Percentiles rank a stretch among this genome's conserved stretches.
These are phyloP conservation scores for Claviceps paspali DNA, from an alignment of 2,329 filamentous ascomycete genomes.

Conservation along the genomic window DNA sequence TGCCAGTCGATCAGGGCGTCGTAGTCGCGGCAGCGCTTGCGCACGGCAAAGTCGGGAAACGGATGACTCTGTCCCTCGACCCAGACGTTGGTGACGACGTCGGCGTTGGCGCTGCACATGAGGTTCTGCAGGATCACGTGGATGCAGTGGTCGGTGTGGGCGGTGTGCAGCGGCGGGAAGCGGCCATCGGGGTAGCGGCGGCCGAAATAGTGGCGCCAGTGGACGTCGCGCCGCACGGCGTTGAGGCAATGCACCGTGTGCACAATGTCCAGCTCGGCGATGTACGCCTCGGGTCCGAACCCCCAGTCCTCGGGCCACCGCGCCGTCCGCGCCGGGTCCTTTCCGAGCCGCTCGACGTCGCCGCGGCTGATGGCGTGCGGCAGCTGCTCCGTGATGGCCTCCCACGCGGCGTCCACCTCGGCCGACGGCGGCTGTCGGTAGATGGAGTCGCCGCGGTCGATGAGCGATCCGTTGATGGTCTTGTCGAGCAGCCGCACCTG, in stretches of 20 bases:
- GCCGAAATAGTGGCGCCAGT: slow-evolving; percentile 6
- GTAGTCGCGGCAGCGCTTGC: slow-evolving; percentile 9
- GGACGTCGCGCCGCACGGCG: slow-evolving; percentile 7
- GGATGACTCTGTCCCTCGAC: slow-evolving; percentile 6
- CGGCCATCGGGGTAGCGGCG: background rate
- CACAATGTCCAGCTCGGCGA: slow-evolving; percentile 17
- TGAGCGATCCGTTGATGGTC: background rate
- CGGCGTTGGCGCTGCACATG: slow-evolving; percentile 9
- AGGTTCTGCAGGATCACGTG: slow-evolving; percentile 8
- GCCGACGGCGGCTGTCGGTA: slow-evolving; percentile 8
- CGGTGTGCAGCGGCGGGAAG: slow-evolving; percentile 7
- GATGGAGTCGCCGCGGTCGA: slow-evolving; percentile 2
- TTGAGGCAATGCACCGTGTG: slow-evolving; percentile 12
- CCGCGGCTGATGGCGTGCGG: slow-evolving; percentile 11
- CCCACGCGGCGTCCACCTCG: slow-evolving; percentile 11
- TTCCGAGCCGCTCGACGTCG: slow-evolving; percentile 14
- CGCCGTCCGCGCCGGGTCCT: slow-evolving; percentile 13
- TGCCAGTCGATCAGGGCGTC: slow-evolving; percentile 9
- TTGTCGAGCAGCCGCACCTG: background rate
- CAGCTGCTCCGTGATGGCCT: slow-evolving; percentile 3
- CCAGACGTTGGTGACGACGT: slow-evolving; percentile 8
- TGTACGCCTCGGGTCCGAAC: slow-evolving; percentile 17
- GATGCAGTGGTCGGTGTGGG: slow-evolving; percentile 9
- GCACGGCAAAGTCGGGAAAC: slow-evolving; percentile 9
- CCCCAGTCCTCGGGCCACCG: slow-evolving; percentile 15